A percentile compares a stretch with the other conserved stretches of the same genome.
Conservation (phyloP, 345 rosid genomes). For the Melaleuca alternifolia region DNA sequence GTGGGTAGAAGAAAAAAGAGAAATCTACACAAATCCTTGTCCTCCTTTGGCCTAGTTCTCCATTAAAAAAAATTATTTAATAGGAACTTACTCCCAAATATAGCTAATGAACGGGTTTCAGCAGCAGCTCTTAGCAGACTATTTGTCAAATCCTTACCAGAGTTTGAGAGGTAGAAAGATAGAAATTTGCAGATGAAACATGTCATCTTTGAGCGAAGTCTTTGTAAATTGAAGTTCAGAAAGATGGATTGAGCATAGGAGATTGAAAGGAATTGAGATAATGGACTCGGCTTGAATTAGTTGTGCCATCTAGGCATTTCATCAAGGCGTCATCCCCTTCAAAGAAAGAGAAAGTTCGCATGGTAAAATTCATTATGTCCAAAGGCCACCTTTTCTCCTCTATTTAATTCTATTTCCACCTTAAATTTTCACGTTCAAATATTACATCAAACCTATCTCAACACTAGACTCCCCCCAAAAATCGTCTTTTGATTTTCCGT, state of each 20-base stretch:
- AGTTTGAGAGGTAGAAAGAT: neutral
- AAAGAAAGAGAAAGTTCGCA: neutral
- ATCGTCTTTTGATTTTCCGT: neutral
- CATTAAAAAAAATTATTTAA: neutral
- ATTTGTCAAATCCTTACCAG: neutral
- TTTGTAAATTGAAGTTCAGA: neutral
- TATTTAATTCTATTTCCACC: neutral
- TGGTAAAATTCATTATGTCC: neutral
- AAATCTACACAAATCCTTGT: neutral
- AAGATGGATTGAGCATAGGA: neutral
- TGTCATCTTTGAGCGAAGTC: neutral
- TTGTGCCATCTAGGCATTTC: neutral
- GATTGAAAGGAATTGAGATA: neutral
- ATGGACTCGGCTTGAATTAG: neutral
- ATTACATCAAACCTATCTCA: neutral
- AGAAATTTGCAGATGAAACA: neutral
- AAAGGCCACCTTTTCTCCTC: neutral
- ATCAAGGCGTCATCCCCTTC: neutral
- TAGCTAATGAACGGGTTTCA: neutral
- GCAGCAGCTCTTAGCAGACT: neutral
- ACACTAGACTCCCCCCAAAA: neutral
- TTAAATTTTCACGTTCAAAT: neutral
- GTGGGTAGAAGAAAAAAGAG: neutral
- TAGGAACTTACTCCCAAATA: neutral
- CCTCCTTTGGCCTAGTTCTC: neutral